These are phyloP conservation scores for Seiridium unicorne DNA, from an alignment of 2,329 filamentous ascomycete genomes.

Conservation along the genomic window DNA sequence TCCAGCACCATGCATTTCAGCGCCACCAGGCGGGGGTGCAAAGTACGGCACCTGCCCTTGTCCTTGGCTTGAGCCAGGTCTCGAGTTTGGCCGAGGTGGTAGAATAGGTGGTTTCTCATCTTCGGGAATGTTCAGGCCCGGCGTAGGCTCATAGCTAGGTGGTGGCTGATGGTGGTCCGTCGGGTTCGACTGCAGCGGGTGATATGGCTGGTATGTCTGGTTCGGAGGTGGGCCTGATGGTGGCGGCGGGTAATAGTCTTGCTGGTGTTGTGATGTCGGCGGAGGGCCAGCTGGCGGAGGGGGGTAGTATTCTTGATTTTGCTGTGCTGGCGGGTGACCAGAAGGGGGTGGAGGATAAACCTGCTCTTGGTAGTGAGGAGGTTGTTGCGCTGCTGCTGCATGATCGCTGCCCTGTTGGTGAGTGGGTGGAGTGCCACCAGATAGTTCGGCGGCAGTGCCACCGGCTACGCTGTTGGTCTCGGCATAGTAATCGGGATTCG, in stretches of 20 bases:
- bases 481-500: slow-evolving; percentile 6
- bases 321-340: neutral
- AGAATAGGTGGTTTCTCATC: slow-evolving; percentile 10
- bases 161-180: slow-evolving; percentile 3
- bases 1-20: neutral
- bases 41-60: slow-evolving; percentile 8
- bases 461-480: slow-evolving; percentile 6
- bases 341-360: neutral
- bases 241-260: slow-evolving; percentile 8
- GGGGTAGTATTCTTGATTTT: neutral
- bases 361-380: slow-evolving; percentile 6
- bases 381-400: neutral
- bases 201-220: slow-evolving; percentile 2
- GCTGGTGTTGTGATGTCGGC: neutral
- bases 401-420: neutral
- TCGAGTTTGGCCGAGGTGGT: slow-evolving; percentile 7
- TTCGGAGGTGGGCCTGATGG: slow-evolving; percentile 7
- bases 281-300: neutral
- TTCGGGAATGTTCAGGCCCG: neutral
- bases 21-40: slow-evolving; percentile 3
- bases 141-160: slow-evolving; percentile 5
- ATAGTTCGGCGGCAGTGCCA: neutral
- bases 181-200: slow-evolving; percentile 12
- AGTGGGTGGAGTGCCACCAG: neutral
- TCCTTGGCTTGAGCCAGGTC: slow-evolving; percentile 8